These are phyloP conservation scores for Tolypocladium inflatum DNA, from an alignment of 2,329 filamentous ascomycete species.

Conservation along the genomic window DNA sequence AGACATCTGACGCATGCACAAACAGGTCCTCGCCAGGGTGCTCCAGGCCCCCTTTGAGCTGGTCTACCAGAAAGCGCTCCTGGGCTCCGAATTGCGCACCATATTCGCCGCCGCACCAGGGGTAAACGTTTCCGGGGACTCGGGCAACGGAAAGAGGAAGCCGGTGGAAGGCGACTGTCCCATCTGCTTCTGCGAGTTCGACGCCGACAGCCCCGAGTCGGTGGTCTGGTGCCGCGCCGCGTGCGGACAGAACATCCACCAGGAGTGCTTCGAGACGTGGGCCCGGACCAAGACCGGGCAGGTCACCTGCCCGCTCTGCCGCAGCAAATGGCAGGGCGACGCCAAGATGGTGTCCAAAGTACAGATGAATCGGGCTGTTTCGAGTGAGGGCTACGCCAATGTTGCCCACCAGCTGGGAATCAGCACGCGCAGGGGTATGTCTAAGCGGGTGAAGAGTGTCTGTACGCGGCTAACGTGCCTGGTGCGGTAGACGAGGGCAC, in stretches of 20 bases:
- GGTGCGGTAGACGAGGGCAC: background rate
- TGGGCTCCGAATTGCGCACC: slow-evolving; percentile 46
- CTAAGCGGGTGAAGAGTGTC: slow-evolving; percentile 2
- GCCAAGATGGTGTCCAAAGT: slow-evolving; percentile 30
- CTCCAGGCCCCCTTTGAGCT: slow-evolving; percentile 46
- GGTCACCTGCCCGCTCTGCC: slow-evolving; percentile 53
- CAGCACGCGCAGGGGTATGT: slow-evolving; percentile 37
- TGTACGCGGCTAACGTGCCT: background rate
- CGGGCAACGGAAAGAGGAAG: slow-evolving; percentile 31
- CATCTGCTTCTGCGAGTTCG: slow-evolving; percentile 44
- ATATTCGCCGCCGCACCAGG: slow-evolving; percentile 47
- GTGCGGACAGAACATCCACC: slow-evolving; percentile 47
- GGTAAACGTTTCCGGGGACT: slow-evolving; percentile 25
- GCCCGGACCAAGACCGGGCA: slow-evolving; percentile 31
- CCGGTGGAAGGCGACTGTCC: slow-evolving; percentile 44
- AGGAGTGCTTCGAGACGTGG: slow-evolving; percentile 45
- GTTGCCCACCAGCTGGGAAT: slow-evolving; percentile 52
- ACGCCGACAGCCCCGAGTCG: slow-evolving; percentile 20
- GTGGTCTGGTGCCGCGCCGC: slow-evolving; percentile 42
- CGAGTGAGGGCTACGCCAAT: slow-evolving; percentile 51
- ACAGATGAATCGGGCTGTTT: slow-evolving; percentile 27
- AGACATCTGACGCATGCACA: background rate
- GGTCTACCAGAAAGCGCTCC: slow-evolving; percentile 53
- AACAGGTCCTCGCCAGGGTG: slow-evolving; percentile 45
- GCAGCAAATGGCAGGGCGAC: slow-evolving; percentile 44